Evolutionary conservation across 768 basidiomycete genomes (phyloP), one percentile per base, ranked within the genome.

Genomic region (Amylocystis lapponica): DNA sequence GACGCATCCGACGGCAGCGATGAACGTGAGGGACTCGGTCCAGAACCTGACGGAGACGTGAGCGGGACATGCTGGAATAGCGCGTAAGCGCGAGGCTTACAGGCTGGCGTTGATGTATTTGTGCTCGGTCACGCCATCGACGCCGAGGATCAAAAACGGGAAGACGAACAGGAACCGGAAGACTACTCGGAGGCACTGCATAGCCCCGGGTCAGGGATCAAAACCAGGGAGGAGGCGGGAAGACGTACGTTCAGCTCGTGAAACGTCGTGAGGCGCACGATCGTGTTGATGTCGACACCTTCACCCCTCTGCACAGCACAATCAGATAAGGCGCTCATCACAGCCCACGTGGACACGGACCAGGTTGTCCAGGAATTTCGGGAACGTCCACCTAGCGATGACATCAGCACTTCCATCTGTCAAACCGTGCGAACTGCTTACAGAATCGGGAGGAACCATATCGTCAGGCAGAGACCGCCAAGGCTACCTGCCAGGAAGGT

Each of bases 191-290:
- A 86, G 75, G 32, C 66, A 75, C 88, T 89, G 50, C 2, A 3
- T 14, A 19, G 3, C 22, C 11, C 14, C 27, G 25, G 47, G 36
- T 43, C 22, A 29, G 13, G 21, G 1, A 19, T 17, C 4, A 6
- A 7, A 22, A 14, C 5, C 25, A 45, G n/a, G 1, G 36, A 19
- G 2, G 17, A 23, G 17, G 9, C 34, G 22, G 11, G 13, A 27
- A 8, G 1, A 64, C 86, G 27, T 49, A 90, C 88, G 51, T 92
- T 92, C 30, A 90, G 63, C 54, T 91, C 86, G 30, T 86, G 83
- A 56, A 86, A 91, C 49, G 82, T 89, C 27, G 81, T 81, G 38
- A 92, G 63, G 17, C 86, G 78, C 17, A 86, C 72, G 36, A 90
- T 70, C 3, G 82, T 86, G 23, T 53, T 67, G 14, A 53, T 70